phyloP scores from a whole-genome alignment of 129 eudicot species.

The Silybum marianum region DNA sequence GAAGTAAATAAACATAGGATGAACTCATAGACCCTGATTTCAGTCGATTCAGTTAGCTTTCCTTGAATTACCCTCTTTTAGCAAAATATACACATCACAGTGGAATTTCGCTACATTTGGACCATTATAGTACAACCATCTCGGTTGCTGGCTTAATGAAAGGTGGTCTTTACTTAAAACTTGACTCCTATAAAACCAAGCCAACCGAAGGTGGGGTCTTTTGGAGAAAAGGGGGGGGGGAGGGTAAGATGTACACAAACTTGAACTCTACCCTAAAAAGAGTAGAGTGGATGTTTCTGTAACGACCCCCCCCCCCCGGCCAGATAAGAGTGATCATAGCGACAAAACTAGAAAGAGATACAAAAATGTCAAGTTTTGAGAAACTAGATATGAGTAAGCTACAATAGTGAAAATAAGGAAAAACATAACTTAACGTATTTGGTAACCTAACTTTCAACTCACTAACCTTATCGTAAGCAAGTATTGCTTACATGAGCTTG shows the following conservation, averaged over 20 bases:
- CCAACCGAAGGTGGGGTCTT: no score
- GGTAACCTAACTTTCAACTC: no score
- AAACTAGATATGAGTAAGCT: no score
- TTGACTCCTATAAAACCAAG: background rate
- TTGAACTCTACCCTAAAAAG: no score
- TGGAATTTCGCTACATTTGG: background rate
- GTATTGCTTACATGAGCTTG: no score
- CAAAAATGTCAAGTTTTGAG: background rate
- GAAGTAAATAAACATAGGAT: background rate
- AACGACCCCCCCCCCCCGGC: no score
- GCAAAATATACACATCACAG: background rate
- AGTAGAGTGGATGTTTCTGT: no score
- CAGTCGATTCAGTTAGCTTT: background rate
- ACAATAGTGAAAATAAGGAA: background rate
- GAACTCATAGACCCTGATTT: background rate
- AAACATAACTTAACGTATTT: no score
- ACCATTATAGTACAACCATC: background rate
- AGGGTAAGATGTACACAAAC: no score
- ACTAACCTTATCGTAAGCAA: no score
- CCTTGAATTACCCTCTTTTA: background rate
- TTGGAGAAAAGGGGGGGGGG: no score
- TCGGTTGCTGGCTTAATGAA: background rate
- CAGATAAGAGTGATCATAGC: background rate
- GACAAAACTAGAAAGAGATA: background rate
- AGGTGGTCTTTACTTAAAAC: background rate